Evolutionary conservation across 805 yeast species (phyloP), one percentile per base, ranked within the genome.

Genomic region (Middelhovenomyces tepae): DNA sequence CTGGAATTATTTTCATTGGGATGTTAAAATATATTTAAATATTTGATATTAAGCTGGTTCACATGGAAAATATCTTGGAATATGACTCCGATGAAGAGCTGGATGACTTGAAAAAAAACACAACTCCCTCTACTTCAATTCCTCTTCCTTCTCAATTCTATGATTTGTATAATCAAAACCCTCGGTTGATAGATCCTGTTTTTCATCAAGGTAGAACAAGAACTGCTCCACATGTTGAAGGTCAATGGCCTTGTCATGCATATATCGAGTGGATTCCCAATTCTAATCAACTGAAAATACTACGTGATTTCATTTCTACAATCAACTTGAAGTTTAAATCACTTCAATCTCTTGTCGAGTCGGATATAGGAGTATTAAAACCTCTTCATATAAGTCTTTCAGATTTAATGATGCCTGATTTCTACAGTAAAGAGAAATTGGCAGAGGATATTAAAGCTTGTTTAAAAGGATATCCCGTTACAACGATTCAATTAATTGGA

Each of bases 381-480:
- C 48, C 54, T 8, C 40, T 50, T 10, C 55, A 50, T 30, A 29
- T 50, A 28, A 45, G 51, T 20, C 38, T 50, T 11, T 44, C 51
- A 8, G 52, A 45, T 20, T 46, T 52, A 1, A 16, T 50, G 20
- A 46, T 50, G 50, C 31, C 49, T n/a, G 31, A 35, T 3, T 31
- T 42, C 6, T 33, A 25, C 5, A 29, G 26, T 9, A 35, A 37
- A 22, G 28, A 31, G 13, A 17, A 5, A 13, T 42, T 49, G 25
- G 13, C 20, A 8, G 17, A 20, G n/a, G 20, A 14, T 2, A 21
- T 38, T 4, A 19, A n/a, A 9, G 10, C 7, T 13, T 7, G 5
- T 5, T 22, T 24, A 11, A 31, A 22, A 24, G 14, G 6, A 10
- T 15, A 22, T 13, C 10, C 28, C 22, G 13, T 7, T 10, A 7